Base-by-base conservation (phyloP, 345 rosid genomes). In the Bruguiera parviflora region DNA sequence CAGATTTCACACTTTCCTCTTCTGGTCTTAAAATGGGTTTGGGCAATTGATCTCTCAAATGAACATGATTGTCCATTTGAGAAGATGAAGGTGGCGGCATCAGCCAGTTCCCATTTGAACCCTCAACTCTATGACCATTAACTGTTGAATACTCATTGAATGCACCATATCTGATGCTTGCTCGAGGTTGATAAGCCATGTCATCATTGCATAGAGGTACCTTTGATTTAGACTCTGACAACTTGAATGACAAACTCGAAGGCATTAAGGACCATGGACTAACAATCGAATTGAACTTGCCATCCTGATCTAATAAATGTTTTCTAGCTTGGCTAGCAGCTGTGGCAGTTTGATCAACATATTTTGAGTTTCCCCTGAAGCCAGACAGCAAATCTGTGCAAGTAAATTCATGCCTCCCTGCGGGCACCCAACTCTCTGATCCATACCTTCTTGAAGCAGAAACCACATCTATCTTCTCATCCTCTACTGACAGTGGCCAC, bases 311-410 rank as follows among this genome's bases (percentile, higher is more conserved):
- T 33, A 51, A 15, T 27, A 51, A 58, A 52, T 59, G 75, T 37
- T 77, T 75, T 57, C 77, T 78, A 29, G 21, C 11, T 21, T 55
- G 66, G 46, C 72, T 71, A 61, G 60, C 53, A 37, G 59, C 70
- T 27, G 59, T 37, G 24, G 72, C 57, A 51, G 67, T 37, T 64
- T 56, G 78, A 62, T 80, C 77, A 53, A 70, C 60, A 73, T 39
- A 67, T 5, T 65, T 33, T 18, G 61, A 33, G 68, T 58, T 58
- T 68, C 58, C 53, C 47, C 78, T 73, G 25, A 82, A 68, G 63
- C 82, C 83, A 10, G 85, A 77, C n/a, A 78, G 53, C 59, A 73
- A 52, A 80, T 78, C 78, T 21, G 73, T 80, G 66, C 64, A 73
- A 43, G 73, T 76, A 35, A 77, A 73, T 60, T 74, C 82, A 21